phyloP scores from a whole-genome alignment of 139 green algal species.

The Asterochloris sp. region DNA sequence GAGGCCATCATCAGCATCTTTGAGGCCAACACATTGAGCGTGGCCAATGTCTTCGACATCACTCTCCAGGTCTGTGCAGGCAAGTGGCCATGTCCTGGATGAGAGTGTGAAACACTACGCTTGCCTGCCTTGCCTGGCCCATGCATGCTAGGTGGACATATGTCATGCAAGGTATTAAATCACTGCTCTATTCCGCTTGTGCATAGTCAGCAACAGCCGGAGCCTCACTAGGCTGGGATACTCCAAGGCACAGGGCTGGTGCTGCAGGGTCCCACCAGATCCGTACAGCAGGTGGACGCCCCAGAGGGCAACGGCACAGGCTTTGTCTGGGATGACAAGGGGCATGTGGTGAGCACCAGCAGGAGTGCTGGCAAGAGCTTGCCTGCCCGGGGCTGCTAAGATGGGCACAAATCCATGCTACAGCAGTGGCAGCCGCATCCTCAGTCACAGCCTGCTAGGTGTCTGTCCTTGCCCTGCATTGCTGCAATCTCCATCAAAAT shows the following conservation, averaged over 20 bases:
- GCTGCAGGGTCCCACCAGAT: slow-evolving; percentile 6
- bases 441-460: no score
- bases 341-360: slow-evolving; percentile 66
- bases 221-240: background rate
- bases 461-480: no score
- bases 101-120: background rate
- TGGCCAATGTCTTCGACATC: slow-evolving; percentile 73
- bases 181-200: no score
- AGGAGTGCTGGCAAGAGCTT: no score
- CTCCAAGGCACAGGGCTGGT: background rate
- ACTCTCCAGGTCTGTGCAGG: slow-evolving; percentile 38
- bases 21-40: slow-evolving; percentile 41
- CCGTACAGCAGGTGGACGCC: slow-evolving; percentile 29
- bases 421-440: no score
- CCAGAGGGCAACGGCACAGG: slow-evolving; percentile 78
- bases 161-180: background rate
- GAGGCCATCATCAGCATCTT: slow-evolving; percentile 55
- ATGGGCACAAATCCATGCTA: no score
- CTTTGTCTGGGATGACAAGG: slow-evolving; percentile 72
- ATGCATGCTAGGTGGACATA: background rate
- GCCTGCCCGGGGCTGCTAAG: slow-evolving; percentile 17
- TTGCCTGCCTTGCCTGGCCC: background rate
- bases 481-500: no score
- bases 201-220: no score
- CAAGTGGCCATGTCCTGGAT: background rate